A percentile compares a stretch with the other conserved stretches of the same genome.
Conservation (phyloP, 805 yeast species). For the Hanseniaspora guilliermondii region DNA sequence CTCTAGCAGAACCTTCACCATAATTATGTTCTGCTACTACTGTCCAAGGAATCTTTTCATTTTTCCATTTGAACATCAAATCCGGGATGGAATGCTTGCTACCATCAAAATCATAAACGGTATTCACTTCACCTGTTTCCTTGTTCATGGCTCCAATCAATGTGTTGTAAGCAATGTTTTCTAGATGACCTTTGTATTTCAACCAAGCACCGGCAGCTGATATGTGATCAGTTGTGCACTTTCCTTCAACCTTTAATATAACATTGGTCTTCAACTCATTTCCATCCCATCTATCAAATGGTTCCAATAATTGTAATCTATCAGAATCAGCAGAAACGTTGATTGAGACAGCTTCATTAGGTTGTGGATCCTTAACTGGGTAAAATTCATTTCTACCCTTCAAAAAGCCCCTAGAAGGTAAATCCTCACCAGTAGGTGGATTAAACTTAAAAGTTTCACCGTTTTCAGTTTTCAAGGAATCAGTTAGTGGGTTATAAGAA, state of each 20-base stretch:
- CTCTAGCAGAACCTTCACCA: slow-evolving; percentile 99
- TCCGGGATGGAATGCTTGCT: slow-evolving; percentile 76
- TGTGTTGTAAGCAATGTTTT: slow-evolving; percentile 89
- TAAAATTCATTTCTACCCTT: slow-evolving; percentile 63
- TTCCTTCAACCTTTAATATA: slow-evolving; percentile 85
- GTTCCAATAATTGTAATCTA: slow-evolving; percentile 81
- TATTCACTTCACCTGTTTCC: slow-evolving; percentile 93
- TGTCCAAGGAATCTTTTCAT: slow-evolving; percentile 73
- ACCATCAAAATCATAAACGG: slow-evolving; percentile 78
- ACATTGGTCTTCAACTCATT: slow-evolving; percentile 67
- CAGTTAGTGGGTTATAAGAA: slow-evolving; percentile 82
- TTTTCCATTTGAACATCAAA: slow-evolving; percentile 89
- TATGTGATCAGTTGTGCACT: slow-evolving; percentile 96
- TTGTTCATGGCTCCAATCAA: slow-evolving; percentile 93
- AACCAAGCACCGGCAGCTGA: slow-evolving; percentile 99
- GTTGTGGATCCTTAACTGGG: slow-evolving; percentile 57
- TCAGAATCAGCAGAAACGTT: slow-evolving; percentile 80
- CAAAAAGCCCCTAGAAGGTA: slow-evolving; percentile 68
- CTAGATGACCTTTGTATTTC: slow-evolving; percentile 94
- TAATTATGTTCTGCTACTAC: slow-evolving; percentile 96
- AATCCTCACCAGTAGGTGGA: slow-evolving; percentile 73
- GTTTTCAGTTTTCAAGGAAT: slow-evolving; percentile 55
- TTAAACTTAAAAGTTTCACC: slow-evolving; percentile 68
- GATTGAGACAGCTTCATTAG: slow-evolving; percentile 46
- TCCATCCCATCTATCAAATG: slow-evolving; percentile 78